phyloP scores from a whole-genome alignment of 352 stramenopile species.

The Phytopythium litorale region DNA sequence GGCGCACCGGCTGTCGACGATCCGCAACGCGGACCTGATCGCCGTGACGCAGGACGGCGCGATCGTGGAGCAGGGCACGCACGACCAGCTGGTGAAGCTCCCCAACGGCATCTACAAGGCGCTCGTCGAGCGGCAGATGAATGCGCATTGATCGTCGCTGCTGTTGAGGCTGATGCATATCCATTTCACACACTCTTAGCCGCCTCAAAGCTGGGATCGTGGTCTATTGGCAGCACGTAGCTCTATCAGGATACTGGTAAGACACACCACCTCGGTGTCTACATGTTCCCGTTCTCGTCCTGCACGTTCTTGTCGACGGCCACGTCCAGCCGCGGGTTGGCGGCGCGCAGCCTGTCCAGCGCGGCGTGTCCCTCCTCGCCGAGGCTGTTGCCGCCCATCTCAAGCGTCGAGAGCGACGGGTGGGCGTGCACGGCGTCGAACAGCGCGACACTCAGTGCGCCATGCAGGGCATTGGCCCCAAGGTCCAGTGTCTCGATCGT shows the following conservation, averaged over 20 bases:
- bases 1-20: constrained; percentile 94
- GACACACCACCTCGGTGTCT: constrained; percentile 6
- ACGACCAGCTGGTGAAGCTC: constrained; percentile 69
- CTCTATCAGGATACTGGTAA: background rate
- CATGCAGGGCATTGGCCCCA: constrained; percentile 69
- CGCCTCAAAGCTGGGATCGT: constrained; percentile 1
- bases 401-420: constrained; percentile 66
- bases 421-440: constrained; percentile 65
- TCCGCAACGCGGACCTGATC: constrained; percentile 90
- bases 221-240: constrained; percentile 1
- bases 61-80: constrained; percentile 84
- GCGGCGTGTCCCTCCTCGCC: constrained; percentile 59
- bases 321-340: constrained; percentile 62
- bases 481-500: constrained; percentile 60
- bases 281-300: constrained; percentile 59
- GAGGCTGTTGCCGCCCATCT: constrained; percentile 83
- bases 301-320: constrained; percentile 77
- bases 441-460: constrained; percentile 46
- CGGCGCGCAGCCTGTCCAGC: constrained; percentile 52
- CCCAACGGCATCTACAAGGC: constrained; percentile 45
- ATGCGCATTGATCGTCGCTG: background rate
- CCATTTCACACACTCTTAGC: too few relatives aligned
- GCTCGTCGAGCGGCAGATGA: constrained; percentile 26
- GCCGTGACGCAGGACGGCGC: constrained; percentile 83
- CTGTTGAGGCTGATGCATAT: background rate